Evolutionary conservation across 805 yeast species (phyloP).

Genomic region (Starmerella cellae): DNA sequence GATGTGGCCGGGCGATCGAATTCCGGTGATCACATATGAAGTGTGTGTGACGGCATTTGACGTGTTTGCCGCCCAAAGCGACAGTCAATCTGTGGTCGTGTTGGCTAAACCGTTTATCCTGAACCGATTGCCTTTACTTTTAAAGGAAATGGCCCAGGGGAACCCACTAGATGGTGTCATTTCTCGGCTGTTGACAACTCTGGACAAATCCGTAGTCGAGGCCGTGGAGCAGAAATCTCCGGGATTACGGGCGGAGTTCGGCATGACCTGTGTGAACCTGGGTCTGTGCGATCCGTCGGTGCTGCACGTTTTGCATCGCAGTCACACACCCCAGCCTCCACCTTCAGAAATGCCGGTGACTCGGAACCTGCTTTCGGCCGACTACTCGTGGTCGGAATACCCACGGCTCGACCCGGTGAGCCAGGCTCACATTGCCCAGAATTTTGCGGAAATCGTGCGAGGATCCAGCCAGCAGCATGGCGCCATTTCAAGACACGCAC

Average conservation of each 20-base stretch:
- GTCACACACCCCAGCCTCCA: slow-evolving; percentile 11
- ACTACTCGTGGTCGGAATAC: neutral
- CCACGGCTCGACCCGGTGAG: slow-evolving; percentile 4
- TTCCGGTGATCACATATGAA: slow-evolving; percentile 27
- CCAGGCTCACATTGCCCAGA: slow-evolving; percentile 11
- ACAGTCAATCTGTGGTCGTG: neutral
- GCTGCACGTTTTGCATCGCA: slow-evolving; percentile 18
- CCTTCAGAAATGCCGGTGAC: neutral
- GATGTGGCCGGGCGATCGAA: slow-evolving; percentile 22
- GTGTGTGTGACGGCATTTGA: slow-evolving; percentile 35
- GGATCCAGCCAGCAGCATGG: slow-evolving; percentile 1
- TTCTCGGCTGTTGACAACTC: slow-evolving; percentile 19
- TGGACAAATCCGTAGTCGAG: slow-evolving; percentile 21
- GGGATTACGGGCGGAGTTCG: slow-evolving; percentile 13
- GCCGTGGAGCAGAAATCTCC: slow-evolving; percentile 14
- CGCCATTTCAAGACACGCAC: slow-evolving; percentile 5
- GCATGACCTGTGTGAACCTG: slow-evolving; percentile 17
- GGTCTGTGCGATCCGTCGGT: slow-evolving; percentile 21
- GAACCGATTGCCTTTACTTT: slow-evolving; percentile 36
- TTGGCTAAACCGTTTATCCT: slow-evolving; percentile 28
- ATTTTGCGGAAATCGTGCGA: slow-evolving; percentile 7
- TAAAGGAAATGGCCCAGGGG: slow-evolving; percentile 26
- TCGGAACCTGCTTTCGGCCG: neutral
- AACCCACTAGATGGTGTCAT: slow-evolving; percentile 29
- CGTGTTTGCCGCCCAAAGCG: slow-evolving; percentile 15